Conservation (phyloP, 257 asterid species). For the Solanum stenotomum region DNA sequence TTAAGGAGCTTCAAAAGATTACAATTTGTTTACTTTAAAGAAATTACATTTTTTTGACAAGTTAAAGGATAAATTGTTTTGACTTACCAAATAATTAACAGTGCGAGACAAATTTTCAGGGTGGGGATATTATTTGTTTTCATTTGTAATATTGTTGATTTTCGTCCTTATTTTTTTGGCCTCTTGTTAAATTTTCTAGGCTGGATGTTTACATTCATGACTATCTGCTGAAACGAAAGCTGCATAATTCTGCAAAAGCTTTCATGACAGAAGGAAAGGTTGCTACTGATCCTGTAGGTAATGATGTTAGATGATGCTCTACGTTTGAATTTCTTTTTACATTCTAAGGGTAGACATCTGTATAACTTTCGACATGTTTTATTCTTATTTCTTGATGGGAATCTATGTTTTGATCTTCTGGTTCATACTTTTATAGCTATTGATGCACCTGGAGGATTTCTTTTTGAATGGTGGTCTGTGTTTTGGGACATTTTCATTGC, state of each 20-base stretch:
- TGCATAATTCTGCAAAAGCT: conserved; percentile 89
- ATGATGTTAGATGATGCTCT: conserved; percentile 4
- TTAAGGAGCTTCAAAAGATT: neutral
- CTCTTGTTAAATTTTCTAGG: conserved; percentile 33
- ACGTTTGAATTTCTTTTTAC: neutral
- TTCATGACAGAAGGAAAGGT: conserved; percentile 99
- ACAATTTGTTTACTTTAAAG: neutral
- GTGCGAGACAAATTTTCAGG: neutral
- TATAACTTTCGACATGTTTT: neutral
- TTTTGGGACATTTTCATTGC: conserved; percentile 99
- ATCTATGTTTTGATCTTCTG: neutral
- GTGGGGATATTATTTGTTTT: neutral
- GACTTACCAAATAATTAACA: neutral
- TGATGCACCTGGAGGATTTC: conserved; percentile 99
- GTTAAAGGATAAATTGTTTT: neutral
- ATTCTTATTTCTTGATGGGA: neutral
- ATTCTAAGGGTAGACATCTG: neutral
- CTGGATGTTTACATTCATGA: conserved; percentile 99
- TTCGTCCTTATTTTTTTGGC: neutral
- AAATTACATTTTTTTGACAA: neutral
- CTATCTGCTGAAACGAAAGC: conserved; percentile 78
- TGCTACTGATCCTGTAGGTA: conserved; percentile 98
- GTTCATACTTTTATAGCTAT: conserved; percentile 46
- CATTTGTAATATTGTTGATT: neutral
- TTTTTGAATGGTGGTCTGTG: conserved; percentile 99